Percentiles rank a stretch among this genome's conserved stretches.
These are phyloP conservation scores for Cupressus sempervirens DNA, from an alignment of 75 land plant genomes.

Conservation along the genomic window DNA sequence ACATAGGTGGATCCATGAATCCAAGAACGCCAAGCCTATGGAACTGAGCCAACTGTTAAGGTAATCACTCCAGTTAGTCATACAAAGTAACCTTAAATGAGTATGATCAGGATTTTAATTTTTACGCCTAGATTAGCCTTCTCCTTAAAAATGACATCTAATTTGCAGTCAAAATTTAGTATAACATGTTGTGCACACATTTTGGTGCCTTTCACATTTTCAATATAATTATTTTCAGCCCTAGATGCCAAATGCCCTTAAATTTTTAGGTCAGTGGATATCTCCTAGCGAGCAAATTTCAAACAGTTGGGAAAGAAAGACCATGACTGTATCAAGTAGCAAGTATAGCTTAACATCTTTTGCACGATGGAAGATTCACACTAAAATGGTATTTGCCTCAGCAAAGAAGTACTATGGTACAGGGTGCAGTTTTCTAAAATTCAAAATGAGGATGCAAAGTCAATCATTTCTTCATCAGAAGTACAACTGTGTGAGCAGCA, in stretches of 20 bases:
- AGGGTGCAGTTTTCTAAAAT: background rate
- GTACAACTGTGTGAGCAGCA: slow-evolving; percentile 94
- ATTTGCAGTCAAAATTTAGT: background rate
- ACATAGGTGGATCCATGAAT: background rate
- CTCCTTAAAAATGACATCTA: background rate
- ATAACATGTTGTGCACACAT: background rate
- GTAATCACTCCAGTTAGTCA: background rate
- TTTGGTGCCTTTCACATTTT: background rate
- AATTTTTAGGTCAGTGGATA: background rate
- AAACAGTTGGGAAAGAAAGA: background rate
- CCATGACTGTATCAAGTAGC: background rate
- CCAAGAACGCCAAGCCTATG: background rate
- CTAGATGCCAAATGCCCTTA: background rate
- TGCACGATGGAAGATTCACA: background rate
- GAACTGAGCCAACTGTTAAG: background rate
- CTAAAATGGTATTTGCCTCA: background rate
- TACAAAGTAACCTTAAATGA: background rate
- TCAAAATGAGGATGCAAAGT: background rate
- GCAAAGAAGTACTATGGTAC: background rate
- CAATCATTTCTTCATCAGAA: slow-evolving; percentile 61
- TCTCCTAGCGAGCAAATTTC: background rate
- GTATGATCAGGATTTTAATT: background rate
- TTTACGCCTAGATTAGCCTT: background rate
- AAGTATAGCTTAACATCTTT: background rate
- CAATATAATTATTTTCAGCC: background rate